Percentiles rank a stretch among this genome's conserved stretches.
Conservation (phyloP, 2,329 filamentous ascomycete genomes). For the Fusarium mangiferae region DNA sequence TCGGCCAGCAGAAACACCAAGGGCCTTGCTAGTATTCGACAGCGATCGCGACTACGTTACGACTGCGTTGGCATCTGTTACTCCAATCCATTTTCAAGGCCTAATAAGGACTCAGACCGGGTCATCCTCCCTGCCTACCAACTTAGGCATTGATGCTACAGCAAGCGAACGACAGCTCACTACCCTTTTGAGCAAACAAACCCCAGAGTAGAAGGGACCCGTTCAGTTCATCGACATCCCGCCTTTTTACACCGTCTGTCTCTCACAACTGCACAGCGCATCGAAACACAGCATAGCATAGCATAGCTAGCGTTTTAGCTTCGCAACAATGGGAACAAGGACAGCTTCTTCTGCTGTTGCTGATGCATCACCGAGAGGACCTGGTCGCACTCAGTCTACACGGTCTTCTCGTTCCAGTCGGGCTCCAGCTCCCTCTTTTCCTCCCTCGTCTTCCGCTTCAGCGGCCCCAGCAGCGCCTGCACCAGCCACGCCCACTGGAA, state of each 20-base stretch:
- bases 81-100: conserved; percentile 11
- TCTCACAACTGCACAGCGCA: conserved; percentile 6
- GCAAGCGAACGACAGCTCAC: conserved; percentile 24
- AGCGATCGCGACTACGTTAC: conserved; percentile 16
- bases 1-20: conserved; percentile 12
- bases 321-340: conserved; percentile 39
- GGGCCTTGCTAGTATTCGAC: neutral
- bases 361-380: conserved; percentile 43
- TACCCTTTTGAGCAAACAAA: conserved; percentile 31
- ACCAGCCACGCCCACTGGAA: conserved; percentile 40
- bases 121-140: conserved; percentile 14
- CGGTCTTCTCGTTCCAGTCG: conserved; percentile 46
- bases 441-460: conserved; percentile 28
- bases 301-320: neutral
- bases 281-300: conserved; percentile 13
- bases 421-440: conserved; percentile 35
- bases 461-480: conserved; percentile 34
- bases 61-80: conserved; percentile 17
- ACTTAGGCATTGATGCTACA: conserved; percentile 25
- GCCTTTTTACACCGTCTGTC: conserved; percentile 29
- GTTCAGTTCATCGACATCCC: conserved; percentile 21
- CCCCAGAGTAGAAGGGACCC: conserved; percentile 22
- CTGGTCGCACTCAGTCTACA: conserved; percentile 50
- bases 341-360: conserved; percentile 37
- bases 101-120: conserved; percentile 1